phyloP scores from a whole-genome alignment of 1,284 basidiomycete genomes.

The Paramarasmius palmivorus region DNA sequence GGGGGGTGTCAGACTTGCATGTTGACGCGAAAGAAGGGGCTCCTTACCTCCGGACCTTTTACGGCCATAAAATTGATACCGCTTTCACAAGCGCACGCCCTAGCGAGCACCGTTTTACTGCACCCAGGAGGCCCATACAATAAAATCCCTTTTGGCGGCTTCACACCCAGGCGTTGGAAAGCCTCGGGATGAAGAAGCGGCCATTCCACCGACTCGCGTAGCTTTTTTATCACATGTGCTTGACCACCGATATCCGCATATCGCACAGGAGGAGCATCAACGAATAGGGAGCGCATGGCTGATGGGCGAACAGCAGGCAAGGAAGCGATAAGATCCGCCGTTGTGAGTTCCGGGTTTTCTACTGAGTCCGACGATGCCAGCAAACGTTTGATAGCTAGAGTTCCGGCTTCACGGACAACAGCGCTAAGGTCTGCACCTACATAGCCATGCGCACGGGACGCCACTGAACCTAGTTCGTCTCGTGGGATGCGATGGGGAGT shows the following conservation, averaged over 20 bases:
- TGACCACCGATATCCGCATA: constrained; percentile 95
- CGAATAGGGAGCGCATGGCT: constrained; percentile 90
- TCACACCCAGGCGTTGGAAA: constrained; percentile 86
- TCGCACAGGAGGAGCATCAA: constrained; percentile 82
- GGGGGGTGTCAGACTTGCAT: constrained; percentile 10
- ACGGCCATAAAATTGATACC: constrained; percentile 98
- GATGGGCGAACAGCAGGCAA: constrained; percentile 86
- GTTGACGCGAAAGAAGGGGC: neutral
- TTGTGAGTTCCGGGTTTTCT: constrained; percentile 39
- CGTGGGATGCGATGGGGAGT: constrained; percentile 76
- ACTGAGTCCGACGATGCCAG: constrained; percentile 37
- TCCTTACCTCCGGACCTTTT: constrained; percentile 88
- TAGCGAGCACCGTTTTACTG: constrained; percentile 93
- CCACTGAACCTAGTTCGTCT: constrained; percentile 65
- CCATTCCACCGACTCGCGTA: constrained; percentile 94
- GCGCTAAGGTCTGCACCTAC: constrained; percentile 96
- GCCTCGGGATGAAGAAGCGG: constrained; percentile 85
- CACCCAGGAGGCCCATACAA: constrained; percentile 98
- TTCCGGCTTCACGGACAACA: constrained; percentile 92
- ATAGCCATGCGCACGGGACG: constrained; percentile 89
- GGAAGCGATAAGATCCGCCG: constrained; percentile 69
- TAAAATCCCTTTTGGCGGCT: constrained; percentile 87
- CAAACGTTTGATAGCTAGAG: constrained; percentile 87
- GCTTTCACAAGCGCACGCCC: constrained; percentile 93
- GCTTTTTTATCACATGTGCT: constrained; percentile 73